These are phyloP conservation scores for Chaetomium strumarium DNA, from an alignment of 2,329 filamentous ascomycete species.

Conservation along the genomic window DNA sequence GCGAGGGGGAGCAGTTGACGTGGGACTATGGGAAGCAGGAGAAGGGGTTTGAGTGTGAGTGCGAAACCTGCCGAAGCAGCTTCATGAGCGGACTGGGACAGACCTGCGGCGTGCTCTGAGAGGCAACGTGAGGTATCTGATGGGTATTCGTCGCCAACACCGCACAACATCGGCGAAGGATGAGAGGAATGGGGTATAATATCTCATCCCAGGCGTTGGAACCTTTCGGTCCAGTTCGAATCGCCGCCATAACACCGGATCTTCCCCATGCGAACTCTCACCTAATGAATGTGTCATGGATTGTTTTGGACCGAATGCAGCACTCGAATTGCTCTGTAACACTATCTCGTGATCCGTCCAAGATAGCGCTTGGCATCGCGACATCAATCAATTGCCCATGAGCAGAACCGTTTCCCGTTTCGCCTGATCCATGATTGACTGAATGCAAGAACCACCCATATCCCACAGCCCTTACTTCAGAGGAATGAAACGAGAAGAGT, in stretches of 20 bases:
- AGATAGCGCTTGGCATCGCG: constrained; percentile 23
- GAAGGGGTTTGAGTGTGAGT: constrained; percentile 28
- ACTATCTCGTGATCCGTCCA: constrained; percentile 24
- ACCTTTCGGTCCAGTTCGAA: not conserved
- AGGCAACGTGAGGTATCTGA: not conserved
- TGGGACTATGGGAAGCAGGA: constrained; percentile 32
- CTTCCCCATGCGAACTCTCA: not conserved
- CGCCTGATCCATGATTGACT: constrained; percentile 48
- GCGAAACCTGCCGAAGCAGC: constrained; percentile 12
- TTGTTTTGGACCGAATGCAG: constrained; percentile 19
- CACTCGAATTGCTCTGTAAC: constrained; percentile 23
- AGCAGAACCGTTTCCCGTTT: constrained; percentile 51
- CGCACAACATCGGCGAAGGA: not conserved
- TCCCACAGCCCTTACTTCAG: constrained; percentile 75
- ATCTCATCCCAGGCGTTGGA: not conserved
- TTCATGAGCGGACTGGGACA: not conserved
- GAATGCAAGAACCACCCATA: constrained; percentile 51
- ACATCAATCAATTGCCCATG: constrained; percentile 25
- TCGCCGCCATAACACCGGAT: not conserved
- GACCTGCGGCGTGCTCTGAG: constrained; percentile 13
- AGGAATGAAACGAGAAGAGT: constrained; percentile 99
- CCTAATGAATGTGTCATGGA: constrained; percentile 1
- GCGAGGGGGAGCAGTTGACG: constrained; percentile 31
- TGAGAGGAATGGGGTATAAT: not conserved
- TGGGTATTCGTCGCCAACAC: not conserved